A percentile compares a stretch with the other conserved stretches of the same genome.
Evolutionary conservation across 73 alveolate species (phyloP).

Genomic region (Paramecium primaurelia): DNA sequence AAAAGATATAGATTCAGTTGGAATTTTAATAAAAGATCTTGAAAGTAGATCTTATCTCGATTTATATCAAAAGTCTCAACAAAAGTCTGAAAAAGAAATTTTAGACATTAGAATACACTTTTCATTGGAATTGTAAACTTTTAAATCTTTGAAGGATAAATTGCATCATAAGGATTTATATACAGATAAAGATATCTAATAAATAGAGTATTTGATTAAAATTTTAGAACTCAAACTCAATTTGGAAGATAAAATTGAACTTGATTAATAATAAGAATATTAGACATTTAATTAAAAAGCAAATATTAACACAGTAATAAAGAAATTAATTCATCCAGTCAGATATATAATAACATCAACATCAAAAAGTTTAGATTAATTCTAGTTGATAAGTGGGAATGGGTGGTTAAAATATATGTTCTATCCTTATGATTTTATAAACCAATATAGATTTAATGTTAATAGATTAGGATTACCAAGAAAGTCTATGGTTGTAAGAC

Average conservation of each 20-base stretch:
- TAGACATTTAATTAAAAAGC: neutral
- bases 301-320: neutral
- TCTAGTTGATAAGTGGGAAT: neutral
- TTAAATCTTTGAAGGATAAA: neutral
- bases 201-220: neutral
- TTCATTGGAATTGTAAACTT: neutral
- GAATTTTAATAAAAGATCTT: neutral
- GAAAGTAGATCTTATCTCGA: constrained; percentile 7
- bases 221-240: neutral
- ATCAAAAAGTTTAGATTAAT: neutral
- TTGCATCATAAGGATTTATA: neutral
- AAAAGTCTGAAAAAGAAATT: neutral
- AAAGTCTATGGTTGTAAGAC: neutral
- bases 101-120: neutral
- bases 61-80: neutral
- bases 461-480: neutral
- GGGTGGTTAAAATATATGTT: neutral
- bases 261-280: neutral
- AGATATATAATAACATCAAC: neutral
- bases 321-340: neutral
- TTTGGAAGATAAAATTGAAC: neutral
- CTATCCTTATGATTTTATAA: neutral
- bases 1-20: neutral
- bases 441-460: neutral
- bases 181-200: neutral